Base-by-base conservation (phyloP, 208 protist genomes). In the Acanthamoeba castellanii region DNA sequence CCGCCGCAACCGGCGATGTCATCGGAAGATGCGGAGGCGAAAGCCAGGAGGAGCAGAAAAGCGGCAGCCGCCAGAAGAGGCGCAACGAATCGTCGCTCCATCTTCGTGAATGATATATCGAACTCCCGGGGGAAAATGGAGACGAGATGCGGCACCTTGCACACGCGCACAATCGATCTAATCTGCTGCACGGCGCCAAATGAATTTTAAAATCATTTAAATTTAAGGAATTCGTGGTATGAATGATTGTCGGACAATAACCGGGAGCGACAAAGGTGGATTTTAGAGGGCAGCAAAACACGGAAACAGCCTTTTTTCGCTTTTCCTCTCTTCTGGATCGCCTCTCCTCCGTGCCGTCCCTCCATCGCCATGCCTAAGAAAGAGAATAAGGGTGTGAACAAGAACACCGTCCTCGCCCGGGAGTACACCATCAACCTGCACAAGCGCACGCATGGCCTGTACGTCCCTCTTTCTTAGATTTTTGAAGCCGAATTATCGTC, bases 381-480 rank as follows among this genome's bases (percentile, higher is more conserved):
- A 93, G 88, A 96, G 92, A 96, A 96, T 52, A 93, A 95, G 94
- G 59, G 59, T 66, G 85, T 76, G 85, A 95, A 74, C 94, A 82
- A 57, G 52, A 96, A 95, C 87, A 93, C 72, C 59, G 61, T 94
- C 45, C 96, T 99, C 76, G 97, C 98, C 66, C 97, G 99, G 94
- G 99, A 99, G 97, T 98, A 98, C 96, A 99, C 99, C 95, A 99
- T 99, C 96, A 98, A 99, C 98, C 97, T 99, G 84, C 98, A 99
- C 97, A 99, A 99, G 98, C 97, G 98, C 94, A 96, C 99, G 74
- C 98, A 99, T 78, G 96, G 96, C 61, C 89, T 95, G 97, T 98
- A 97, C 88, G 97, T 97, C 13, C 72, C 4, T 34, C 22, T 18
- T 37, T 59, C 47, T 30, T 74, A 11, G 59, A 52, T 32, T 85